Evolutionary conservation across 2,329 filamentous ascomycete species (phyloP).

Genomic region (Aureobasidium pullulans): DNA sequence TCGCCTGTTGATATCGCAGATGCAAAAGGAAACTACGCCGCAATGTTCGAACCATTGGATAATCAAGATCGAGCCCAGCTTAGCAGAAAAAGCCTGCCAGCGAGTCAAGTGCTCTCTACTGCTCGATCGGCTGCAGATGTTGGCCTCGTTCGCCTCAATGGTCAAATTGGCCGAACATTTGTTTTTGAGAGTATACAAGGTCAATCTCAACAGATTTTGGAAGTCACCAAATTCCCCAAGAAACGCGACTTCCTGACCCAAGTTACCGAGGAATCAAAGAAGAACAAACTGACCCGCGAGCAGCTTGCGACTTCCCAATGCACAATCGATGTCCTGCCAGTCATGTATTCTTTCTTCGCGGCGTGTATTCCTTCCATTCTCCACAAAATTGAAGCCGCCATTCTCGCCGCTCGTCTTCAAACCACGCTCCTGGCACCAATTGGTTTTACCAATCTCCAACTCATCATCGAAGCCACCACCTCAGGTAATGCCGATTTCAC

Average conservation of each 20-base stretch:
- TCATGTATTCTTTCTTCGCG: constrained; percentile 40
- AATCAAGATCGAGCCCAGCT: neutral
- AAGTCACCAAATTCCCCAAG: constrained; percentile 40
- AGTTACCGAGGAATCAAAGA: constrained; percentile 7
- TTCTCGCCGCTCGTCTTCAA: constrained; percentile 57
- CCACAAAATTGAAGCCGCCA: constrained; percentile 57
- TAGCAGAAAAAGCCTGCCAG: neutral
- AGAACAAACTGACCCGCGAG: neutral
- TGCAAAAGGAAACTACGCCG: constrained; percentile 4
- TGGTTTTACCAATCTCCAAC: constrained; percentile 44
- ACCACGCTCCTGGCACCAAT: constrained; percentile 48
- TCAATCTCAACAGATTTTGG: neutral
- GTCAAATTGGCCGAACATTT: constrained; percentile 17
- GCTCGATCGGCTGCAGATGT: neutral
- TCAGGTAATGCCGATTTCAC: constrained; percentile 53
- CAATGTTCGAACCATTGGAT: constrained; percentile 2
- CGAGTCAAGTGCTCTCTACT: neutral
- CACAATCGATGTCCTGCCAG: constrained; percentile 40
- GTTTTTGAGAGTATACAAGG: constrained; percentile 15
- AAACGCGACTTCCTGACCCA: constrained; percentile 54
- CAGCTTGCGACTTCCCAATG: constrained; percentile 42
- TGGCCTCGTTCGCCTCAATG: constrained; percentile 18
- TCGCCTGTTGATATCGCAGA: neutral
- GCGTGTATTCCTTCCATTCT: constrained; percentile 66
- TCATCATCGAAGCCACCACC: constrained; percentile 64